A percentile compares a stretch with the other conserved stretches of the same genome.
Conservation (phyloP, 108 stramenopile species). For the Nannochloropsis gaditana region DNA sequence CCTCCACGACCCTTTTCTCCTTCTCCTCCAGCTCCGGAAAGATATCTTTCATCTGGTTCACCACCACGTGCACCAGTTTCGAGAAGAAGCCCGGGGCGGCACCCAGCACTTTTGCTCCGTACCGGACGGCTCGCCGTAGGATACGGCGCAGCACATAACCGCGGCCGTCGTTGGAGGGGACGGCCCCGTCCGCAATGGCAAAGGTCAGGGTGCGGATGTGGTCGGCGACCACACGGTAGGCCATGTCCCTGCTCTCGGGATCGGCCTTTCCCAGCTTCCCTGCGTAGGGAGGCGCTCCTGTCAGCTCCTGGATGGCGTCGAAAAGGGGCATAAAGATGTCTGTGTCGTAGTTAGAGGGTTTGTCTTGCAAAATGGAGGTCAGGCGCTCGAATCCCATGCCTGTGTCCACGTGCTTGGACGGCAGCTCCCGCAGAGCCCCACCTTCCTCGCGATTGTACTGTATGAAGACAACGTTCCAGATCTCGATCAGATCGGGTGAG, state of each 20-base stretch:
- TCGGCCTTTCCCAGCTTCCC: slow-evolving; percentile 88
- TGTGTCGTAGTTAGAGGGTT: slow-evolving; percentile 94
- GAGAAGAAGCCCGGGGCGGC: slow-evolving; percentile 92
- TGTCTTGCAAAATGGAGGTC: slow-evolving; percentile 84
- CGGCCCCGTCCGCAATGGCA: slow-evolving; percentile 97
- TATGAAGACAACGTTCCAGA: slow-evolving; percentile 97
- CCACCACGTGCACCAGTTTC: slow-evolving; percentile 72
- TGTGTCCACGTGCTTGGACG: slow-evolving; percentile 95
- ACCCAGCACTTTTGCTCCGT: slow-evolving; percentile 83
- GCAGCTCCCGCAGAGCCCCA: slow-evolving; percentile 72
- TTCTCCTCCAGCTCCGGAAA: slow-evolving; percentile 77
- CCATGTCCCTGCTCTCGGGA: slow-evolving; percentile 84
- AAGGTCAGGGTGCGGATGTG: slow-evolving; percentile 91
- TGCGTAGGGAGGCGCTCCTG: slow-evolving; percentile 73
- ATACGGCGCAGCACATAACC: slow-evolving; percentile 95
- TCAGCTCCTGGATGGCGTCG: slow-evolving; percentile 72
- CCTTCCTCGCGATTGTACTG: slow-evolving; percentile 76
- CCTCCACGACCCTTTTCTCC: slow-evolving; percentile 69
- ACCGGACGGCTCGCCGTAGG: slow-evolving; percentile 89
- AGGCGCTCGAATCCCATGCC: slow-evolving; percentile 99
- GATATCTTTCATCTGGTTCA: slow-evolving; percentile 74
- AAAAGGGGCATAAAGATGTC: slow-evolving; percentile 95
- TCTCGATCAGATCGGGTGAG: slow-evolving; percentile 65
- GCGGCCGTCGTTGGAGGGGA: slow-evolving; percentile 93
- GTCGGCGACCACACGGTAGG: slow-evolving; percentile 98